Evolutionary conservation across 1,284 basidiomycete species (phyloP), one percentile per base, ranked within the genome.

Genomic region (Xerocomus nothofagi): DNA sequence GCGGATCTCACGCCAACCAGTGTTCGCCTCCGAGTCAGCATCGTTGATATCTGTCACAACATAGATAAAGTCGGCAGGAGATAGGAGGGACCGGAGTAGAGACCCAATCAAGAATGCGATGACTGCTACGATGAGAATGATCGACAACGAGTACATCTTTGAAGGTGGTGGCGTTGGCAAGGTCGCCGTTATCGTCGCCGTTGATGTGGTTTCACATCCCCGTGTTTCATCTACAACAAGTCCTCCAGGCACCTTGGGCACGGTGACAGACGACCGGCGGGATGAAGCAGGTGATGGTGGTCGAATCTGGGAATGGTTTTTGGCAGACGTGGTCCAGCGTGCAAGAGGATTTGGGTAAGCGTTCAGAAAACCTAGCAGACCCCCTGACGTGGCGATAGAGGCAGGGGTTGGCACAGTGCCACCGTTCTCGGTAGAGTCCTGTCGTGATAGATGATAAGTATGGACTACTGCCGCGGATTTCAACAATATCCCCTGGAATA

Each of bases 71-170:
- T 98, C 95, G n/a, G 89, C 86, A 11, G 93, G 89, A 8, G 87
- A 86, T 33, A 98, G 72, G 53, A 98, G 74, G 8, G 91, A 92
- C 50, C 96, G 81, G 54, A 96, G 70, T 42, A 99, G 74, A 11
- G 91, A 95, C 31, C 96, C 96, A 55, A 98, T 76, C 56, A 99
- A 73, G 70, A 98, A 95, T 31, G 91, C 88, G 54, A 96, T 89
- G 55, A 98, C 67, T 39, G 86, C 92, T 15, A 89, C 81, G 50
- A 95, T 73, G 54, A 98, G 66, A 47, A 96, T 69, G 36, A 80
- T 82, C 44, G 83, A 82, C 56, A 86, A 57, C 40, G 78, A 69
- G 58, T 75, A 80, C 39, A 45, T 57, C 38, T 54, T 53, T 3
- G 54, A 38, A 46, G 49, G 23, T 23, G 42, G 39, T 24, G 47